Base-by-base conservation (phyloP, 2,329 filamentous ascomycete genomes). In the Botrytis medusae region DNA sequence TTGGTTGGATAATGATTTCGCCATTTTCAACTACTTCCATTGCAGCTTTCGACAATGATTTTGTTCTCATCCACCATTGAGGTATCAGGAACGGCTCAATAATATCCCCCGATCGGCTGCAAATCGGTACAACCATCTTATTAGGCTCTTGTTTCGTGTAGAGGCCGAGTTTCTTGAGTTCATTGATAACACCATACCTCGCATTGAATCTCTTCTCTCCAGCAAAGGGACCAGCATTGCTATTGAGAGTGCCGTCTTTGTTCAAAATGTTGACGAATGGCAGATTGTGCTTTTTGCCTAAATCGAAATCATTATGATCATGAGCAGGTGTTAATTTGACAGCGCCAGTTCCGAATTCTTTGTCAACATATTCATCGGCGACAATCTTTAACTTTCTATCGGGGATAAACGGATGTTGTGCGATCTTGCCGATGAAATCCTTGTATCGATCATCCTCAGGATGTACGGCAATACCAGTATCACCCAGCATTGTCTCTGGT, bases 141-240 rank as follows among this genome's bases (percentile, higher is more conserved):
- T 57, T 57, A 14, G 51, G 51, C 51, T 57, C 51, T 57, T 57
- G 51, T 57, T 57, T 57, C 51, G 51, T 57, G 14, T 57, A 57
- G 6, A 57, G 51, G 14, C 51, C 51, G 14, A 57, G 51, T 29
- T 57, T 57, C 51, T 57, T 57, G 51, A 57, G 51, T 57, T 57
- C 51, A 2, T 57, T 57, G 16, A 57, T 57, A 29, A 57, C 51
- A 32, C 51, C 51, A 9, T 57, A 57, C 1, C 51, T 57, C n/a
- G 51, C 51, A 57, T 57, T 57, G n/a, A 57, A 57, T 29, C 51
- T 57, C n/a, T 57, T 57, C 51, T 57, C n/a, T 57, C 51, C 51
- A 29, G 51, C n/a, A 32, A 57, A 57, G 32, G 51, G 51, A 4
- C 51, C 51, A 57, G 51, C 51, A 57, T 57, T 57, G 51, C n/a